These are phyloP conservation scores for Phoma sp. DNA, from an alignment of 2,329 filamentous ascomycete genomes.

Conservation along the genomic window DNA sequence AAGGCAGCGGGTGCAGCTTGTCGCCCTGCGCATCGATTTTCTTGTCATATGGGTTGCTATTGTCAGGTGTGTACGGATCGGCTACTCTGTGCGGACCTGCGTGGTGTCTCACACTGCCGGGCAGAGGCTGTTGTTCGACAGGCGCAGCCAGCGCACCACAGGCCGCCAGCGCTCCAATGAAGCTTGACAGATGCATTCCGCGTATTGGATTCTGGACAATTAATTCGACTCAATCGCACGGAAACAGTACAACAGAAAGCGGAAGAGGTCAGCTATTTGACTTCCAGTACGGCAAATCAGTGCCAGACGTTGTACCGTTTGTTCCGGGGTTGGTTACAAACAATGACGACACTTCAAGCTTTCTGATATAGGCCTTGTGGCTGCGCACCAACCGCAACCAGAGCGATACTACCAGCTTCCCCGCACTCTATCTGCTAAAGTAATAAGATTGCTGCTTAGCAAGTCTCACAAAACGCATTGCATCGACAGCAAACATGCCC, in stretches of 20 bases:
- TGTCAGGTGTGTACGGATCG: slow-evolving; percentile 64
- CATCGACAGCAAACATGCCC: background rate
- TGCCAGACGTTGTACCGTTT: slow-evolving; percentile 3
- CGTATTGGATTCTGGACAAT: slow-evolving; percentile 19
- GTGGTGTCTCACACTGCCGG: slow-evolving; percentile 32
- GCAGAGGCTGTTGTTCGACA: slow-evolving; percentile 48
- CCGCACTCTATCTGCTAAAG: slow-evolving; percentile 13
- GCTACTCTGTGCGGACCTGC: slow-evolving; percentile 31
- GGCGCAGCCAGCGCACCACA: slow-evolving; percentile 36
- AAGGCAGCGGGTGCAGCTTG: slow-evolving; percentile 67
- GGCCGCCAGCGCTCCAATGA: slow-evolving; percentile 38
- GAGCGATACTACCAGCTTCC: slow-evolving; percentile 8
- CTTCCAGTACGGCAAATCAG: slow-evolving; percentile 1
- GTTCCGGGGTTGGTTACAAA: slow-evolving; percentile 20
- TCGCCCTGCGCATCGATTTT: slow-evolving; percentile 67
- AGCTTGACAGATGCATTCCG: slow-evolving; percentile 38
- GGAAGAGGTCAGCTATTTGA: slow-evolving; percentile 6
- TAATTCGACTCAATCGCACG: slow-evolving; percentile 10
- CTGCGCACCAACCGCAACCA: slow-evolving; percentile 8
- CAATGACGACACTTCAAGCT: slow-evolving; percentile 51
- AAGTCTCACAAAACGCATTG: slow-evolving; percentile 3
- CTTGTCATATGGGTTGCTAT: slow-evolving; percentile 66
- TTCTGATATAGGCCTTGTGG: slow-evolving; percentile 13
- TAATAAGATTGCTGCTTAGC: slow-evolving; percentile 20
- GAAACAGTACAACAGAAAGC: background rate